Evolutionary conservation across 176 grass and related monocot species (phyloP).

Genomic region (Tillandsia leiboldiana): DNA sequence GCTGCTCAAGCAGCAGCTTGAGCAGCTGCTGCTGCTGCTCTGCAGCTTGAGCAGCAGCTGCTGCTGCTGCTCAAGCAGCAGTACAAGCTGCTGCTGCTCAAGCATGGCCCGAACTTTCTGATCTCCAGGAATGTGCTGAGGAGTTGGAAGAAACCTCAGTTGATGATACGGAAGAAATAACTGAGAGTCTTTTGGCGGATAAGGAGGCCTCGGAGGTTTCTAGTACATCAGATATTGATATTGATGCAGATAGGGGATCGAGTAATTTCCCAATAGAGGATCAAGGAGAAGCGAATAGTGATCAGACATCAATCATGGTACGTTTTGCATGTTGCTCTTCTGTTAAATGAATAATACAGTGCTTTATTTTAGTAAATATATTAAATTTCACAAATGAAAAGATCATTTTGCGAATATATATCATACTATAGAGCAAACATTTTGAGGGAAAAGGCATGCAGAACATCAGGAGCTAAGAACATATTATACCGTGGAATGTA

Average conservation of each 20-base stretch:
- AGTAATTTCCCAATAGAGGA: slow-evolving; percentile 60
- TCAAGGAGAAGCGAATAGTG: slow-evolving; percentile 26
- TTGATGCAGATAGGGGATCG: slow-evolving; percentile 45
- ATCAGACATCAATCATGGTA: slow-evolving; percentile 39
- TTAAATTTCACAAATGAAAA: not conserved
- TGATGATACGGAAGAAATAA: slow-evolving; percentile 1
- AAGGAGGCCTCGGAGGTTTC: slow-evolving; percentile 45
- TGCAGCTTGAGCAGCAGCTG: too few relatives aligned
- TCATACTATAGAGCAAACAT: not conserved
- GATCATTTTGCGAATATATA: not conserved
- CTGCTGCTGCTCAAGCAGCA: too few relatives aligned
- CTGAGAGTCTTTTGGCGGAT: slow-evolving; percentile 38
- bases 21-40: too few relatives aligned
- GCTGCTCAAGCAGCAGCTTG: too few relatives aligned
- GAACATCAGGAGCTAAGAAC: not conserved
- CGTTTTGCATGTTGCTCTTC: slow-evolving; percentile 3
- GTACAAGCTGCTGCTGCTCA: slow-evolving; percentile 5
- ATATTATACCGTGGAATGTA: too few relatives aligned
- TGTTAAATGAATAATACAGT: not conserved
- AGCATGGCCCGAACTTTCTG: slow-evolving; percentile 7
- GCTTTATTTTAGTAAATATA: not conserved
- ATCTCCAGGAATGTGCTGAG: not conserved
- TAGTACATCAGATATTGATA: slow-evolving; percentile 49
- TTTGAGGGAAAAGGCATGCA: not conserved
- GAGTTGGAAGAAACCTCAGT: not conserved